A percentile compares a stretch with the other conserved stretches of the same genome.
Conservation (phyloP, 2,329 filamentous ascomycete genomes). For the Aspergillus carbonarius region DNA sequence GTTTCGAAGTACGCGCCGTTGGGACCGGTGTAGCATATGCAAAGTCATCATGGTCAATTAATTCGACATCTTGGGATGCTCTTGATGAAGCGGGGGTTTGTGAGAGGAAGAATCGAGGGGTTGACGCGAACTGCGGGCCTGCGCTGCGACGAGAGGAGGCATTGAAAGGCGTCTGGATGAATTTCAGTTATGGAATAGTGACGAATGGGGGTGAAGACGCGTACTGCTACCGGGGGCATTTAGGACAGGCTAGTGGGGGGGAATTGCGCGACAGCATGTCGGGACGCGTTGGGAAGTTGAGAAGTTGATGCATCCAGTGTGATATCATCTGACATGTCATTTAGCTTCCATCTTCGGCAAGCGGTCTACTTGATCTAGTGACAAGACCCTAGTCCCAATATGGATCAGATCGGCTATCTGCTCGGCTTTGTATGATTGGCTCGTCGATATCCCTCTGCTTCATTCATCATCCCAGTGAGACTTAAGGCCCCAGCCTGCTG, state of each 20-base stretch:
- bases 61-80: conserved; percentile 14
- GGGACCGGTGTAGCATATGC: conserved; percentile 15
- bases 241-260: neutral
- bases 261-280: neutral
- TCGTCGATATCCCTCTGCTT: neutral
- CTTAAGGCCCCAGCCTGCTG: neutral
- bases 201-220: neutral
- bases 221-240: conserved; percentile 21
- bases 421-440: neutral
- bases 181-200: neutral
- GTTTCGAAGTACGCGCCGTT: neutral
- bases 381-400: neutral
- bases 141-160: conserved; percentile 25
- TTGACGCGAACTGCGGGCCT: conserved; percentile 34
- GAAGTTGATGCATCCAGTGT: conserved; percentile 4
- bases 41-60: conserved; percentile 21
- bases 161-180: conserved; percentile 28
- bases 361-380: neutral
- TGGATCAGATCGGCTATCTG: neutral
- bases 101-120: conserved; percentile 34
- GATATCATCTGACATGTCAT: neutral
- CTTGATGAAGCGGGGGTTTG: conserved; percentile 17
- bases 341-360: neutral
- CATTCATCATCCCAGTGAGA: neutral
- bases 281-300: conserved; percentile 1